A percentile compares a stretch with the other conserved stretches of the same genome.
These are phyloP conservation scores for Aureobasidium sp. DNA, from an alignment of 2,329 filamentous ascomycete genomes.

Conservation along the genomic window DNA sequence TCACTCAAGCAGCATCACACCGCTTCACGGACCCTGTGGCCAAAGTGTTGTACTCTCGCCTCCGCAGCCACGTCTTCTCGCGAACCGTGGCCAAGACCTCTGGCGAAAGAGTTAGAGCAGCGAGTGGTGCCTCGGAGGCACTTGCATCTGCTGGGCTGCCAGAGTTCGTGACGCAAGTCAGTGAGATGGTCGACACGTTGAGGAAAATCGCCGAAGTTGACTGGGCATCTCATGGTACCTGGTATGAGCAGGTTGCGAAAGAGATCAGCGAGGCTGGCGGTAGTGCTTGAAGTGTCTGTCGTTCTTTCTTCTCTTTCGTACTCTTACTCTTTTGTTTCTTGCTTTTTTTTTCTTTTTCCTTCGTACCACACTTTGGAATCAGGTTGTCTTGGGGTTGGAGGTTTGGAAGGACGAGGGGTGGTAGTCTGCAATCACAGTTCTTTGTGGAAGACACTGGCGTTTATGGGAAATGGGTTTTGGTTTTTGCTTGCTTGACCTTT, in stretches of 20 bases:
- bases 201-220: constrained; percentile 60
- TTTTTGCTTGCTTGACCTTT: neutral
- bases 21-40: constrained; percentile 50
- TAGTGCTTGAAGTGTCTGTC: neutral
- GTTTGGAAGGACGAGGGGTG: too few species aligned
- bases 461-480: neutral
- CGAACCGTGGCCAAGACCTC: constrained; percentile 60
- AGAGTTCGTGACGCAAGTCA: constrained; percentile 64
- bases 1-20: constrained; percentile 47
- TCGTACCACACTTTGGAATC: too few species aligned
- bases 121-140: constrained; percentile 61
- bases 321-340: neutral
- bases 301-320: neutral
- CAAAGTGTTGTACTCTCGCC: constrained; percentile 59
- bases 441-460: neutral
- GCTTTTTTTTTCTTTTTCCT: neutral
- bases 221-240: constrained; percentile 58
- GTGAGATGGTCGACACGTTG: constrained; percentile 63
- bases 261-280: neutral
- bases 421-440: too few species aligned
- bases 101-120: constrained; percentile 63
- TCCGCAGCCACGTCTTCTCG: constrained; percentile 59
- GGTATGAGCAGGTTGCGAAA: constrained; percentile 60
- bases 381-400: neutral
- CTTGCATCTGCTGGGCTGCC: constrained; percentile 63